A percentile compares a stretch with the other conserved stretches of the same genome.
phyloP scores from a whole-genome alignment of 768 basidiomycete species.

The Russula earlei region DNA sequence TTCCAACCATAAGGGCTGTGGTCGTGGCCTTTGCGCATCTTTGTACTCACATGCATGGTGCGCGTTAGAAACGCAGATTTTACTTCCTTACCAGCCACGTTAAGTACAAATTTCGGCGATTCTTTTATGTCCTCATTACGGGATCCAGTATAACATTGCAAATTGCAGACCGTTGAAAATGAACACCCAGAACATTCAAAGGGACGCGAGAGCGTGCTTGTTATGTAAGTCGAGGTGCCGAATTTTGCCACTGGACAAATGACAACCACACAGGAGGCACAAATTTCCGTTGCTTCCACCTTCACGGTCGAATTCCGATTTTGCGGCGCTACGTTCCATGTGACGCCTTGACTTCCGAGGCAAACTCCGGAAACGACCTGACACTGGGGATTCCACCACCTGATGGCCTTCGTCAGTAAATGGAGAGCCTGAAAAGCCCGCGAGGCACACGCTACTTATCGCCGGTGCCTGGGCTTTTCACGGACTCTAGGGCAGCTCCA shows the following conservation, averaged over 20 bases:
- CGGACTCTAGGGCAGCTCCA: background rate
- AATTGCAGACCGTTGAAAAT: background rate
- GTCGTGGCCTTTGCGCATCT: too few relatives aligned
- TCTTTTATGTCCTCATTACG: background rate
- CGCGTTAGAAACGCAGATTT: too few relatives aligned
- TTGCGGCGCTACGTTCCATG: background rate
- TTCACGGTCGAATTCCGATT: background rate
- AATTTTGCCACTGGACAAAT: background rate
- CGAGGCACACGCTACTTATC: background rate
- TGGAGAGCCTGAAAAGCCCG: background rate
- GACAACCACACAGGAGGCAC: background rate
- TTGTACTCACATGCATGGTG: too few relatives aligned
- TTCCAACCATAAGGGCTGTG: too few relatives aligned
- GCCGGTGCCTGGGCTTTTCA: conserved; percentile 1
- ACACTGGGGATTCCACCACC: background rate
- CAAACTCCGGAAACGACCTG: background rate
- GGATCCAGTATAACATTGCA: background rate
- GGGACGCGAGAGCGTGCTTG: background rate
- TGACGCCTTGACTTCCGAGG: background rate
- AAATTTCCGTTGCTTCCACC: background rate
- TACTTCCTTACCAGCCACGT: too few relatives aligned
- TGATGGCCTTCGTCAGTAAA: background rate
- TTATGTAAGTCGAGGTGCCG: background rate
- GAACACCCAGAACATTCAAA: background rate
- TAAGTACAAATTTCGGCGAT: too few relatives aligned